A percentile compares a stretch with the other conserved stretches of the same genome.
phyloP scores from a whole-genome alignment of 164 flowering plant species.

The Stephania japonica region DNA sequence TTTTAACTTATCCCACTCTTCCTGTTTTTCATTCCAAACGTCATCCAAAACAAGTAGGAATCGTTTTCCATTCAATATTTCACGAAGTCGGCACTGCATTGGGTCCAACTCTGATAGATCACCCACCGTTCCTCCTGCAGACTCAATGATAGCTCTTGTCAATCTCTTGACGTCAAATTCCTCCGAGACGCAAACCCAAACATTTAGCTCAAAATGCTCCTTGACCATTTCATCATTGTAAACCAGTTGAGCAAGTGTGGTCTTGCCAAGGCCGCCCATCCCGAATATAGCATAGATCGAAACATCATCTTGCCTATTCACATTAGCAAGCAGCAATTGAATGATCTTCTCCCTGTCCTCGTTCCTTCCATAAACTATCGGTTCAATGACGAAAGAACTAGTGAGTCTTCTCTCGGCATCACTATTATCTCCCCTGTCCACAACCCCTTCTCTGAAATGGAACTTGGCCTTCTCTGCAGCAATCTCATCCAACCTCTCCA shows the following conservation, averaged over 20 bases:
- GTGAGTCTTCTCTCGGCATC: no score
- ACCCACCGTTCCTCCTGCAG: not conserved
- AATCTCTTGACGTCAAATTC: not conserved
- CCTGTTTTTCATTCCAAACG: constrained; percentile 1
- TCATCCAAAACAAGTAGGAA: constrained; percentile 3
- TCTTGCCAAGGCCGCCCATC: not conserved
- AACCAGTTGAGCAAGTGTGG: not conserved
- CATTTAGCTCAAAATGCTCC: not conserved
- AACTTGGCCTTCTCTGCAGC: not conserved
- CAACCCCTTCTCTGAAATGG: not conserved
- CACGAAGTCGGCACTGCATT: not conserved
- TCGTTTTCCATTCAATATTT: no score
- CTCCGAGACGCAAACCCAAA: not conserved
- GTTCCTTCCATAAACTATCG: no score
- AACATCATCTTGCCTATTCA: not conserved
- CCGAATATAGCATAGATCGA: not conserved
- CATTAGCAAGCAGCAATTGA: not conserved
- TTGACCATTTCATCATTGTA: not conserved
- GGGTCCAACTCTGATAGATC: not conserved
- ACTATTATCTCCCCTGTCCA: no score
- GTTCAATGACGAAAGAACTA: no score
- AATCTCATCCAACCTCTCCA: not conserved
- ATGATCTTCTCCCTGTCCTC: no score
- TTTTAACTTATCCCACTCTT: not conserved
- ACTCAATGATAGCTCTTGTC: not conserved